Evolutionary conservation across 2,329 filamentous ascomycete genomes (phyloP).

Genomic region (Paradendryphiella salina): DNA sequence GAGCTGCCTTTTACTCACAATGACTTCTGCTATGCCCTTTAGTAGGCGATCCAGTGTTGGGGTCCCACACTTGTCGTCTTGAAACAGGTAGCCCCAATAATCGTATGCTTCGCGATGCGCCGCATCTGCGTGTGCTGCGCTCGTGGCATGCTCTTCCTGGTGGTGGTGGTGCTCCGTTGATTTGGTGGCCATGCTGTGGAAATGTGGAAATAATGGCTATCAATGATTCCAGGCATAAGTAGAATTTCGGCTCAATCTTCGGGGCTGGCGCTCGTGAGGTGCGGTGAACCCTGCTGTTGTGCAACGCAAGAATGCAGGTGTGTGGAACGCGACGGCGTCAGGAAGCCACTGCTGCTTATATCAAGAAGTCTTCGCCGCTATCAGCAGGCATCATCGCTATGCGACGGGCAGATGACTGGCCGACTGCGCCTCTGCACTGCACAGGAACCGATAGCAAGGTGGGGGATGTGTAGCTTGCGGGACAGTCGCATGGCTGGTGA

Average conservation of each 20-base stretch:
- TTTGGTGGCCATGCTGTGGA: conserved; percentile 37
- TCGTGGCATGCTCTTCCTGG: conserved; percentile 23
- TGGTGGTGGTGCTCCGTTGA: conserved; percentile 25
- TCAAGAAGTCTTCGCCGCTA: conserved; percentile 10
- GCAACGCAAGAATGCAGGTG: conserved; percentile 15
- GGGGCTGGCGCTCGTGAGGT: conserved; percentile 23
- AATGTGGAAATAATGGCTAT: not conserved
- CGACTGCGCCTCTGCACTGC: conserved; percentile 31
- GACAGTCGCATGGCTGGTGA: conserved; percentile 12
- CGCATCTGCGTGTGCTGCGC: conserved; percentile 31
- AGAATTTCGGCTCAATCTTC: conserved; percentile 19
- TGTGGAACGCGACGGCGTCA: conserved; percentile 11
- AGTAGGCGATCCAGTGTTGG: conserved; percentile 52
- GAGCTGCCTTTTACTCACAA: conserved; percentile 42
- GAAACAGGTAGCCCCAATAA: conserved; percentile 57
- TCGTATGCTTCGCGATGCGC: conserved; percentile 50
- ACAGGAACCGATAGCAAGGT: conserved; percentile 20
- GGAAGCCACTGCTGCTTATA: conserved; percentile 19
- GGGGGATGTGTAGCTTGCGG: conserved; percentile 21
- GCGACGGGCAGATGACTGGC: conserved; percentile 29
- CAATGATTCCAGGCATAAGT: conserved; percentile 15
- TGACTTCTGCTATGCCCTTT: conserved; percentile 52
- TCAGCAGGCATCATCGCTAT: conserved; percentile 18
- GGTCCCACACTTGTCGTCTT: conserved; percentile 56
- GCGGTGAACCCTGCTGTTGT: conserved; percentile 26